Evolutionary conservation across 306 rosid species (phyloP).

Genomic region (Malus orientalis): DNA sequence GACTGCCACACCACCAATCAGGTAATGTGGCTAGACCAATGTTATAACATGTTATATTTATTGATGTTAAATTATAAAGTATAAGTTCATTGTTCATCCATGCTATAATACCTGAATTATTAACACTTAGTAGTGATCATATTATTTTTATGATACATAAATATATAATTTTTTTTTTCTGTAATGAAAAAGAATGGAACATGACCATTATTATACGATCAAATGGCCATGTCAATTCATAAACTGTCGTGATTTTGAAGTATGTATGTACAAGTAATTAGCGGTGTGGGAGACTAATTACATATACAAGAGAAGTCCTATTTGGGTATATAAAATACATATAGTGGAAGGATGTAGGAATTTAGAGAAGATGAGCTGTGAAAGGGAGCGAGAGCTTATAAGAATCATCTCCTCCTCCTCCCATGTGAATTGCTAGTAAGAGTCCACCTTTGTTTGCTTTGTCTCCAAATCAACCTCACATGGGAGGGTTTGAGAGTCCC

Average conservation of each 20-base stretch:
- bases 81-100: neutral
- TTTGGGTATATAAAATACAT: slow-evolving; percentile 11
- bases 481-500: slow-evolving; percentile 31
- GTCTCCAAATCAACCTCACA: slow-evolving; percentile 73
- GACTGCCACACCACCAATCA: neutral
- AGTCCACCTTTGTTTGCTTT: slow-evolving; percentile 64
- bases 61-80: neutral
- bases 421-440: slow-evolving; percentile 78
- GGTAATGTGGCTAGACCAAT: neutral
- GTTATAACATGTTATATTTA: neutral
- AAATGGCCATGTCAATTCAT: neutral
- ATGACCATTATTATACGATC: neutral
- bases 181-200: neutral
- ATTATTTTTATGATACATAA: no score
- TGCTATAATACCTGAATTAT: neutral
- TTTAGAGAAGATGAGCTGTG: slow-evolving; percentile 61
- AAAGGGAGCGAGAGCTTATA: slow-evolving; percentile 22
- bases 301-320: slow-evolving; percentile 20
- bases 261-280: slow-evolving; percentile 11
- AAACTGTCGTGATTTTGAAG: neutral
- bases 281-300: slow-evolving; percentile 4
- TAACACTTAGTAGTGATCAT: neutral
- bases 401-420: slow-evolving; percentile 64
- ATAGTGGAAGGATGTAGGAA: slow-evolving; percentile 27
- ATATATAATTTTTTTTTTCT: neutral